A percentile compares a stretch with the other conserved stretches of the same genome.
Conservation (phyloP, 208 protist species). For the Borovskyia barvae region DNA sequence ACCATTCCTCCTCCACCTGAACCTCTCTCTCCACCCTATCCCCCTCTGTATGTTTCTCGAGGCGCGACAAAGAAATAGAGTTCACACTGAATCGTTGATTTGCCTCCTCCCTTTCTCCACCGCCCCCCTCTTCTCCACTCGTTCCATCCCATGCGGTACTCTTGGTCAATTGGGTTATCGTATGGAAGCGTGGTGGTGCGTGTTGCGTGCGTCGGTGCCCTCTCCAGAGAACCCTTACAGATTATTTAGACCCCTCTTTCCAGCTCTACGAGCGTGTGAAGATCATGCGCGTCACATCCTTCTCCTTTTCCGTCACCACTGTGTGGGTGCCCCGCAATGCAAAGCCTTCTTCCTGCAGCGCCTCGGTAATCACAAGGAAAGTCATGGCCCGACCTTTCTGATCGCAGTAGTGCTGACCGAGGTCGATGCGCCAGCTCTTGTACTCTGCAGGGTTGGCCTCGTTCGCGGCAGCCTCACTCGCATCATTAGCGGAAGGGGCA, state of each 20-base stretch:
- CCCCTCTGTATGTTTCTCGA: too few species aligned
- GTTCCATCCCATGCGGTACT: too few species aligned
- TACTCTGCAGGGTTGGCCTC: conserved; percentile 32
- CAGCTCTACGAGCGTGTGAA: conserved; percentile 52
- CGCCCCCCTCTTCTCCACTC: too few species aligned
- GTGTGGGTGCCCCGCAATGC: conserved; percentile 61
- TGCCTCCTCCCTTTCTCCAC: too few species aligned
- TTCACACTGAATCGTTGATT: too few species aligned
- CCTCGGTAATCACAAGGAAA: conserved; percentile 62
- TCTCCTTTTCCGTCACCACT: conserved; percentile 44
- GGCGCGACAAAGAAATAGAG: too few species aligned
- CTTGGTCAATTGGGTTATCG: too few species aligned
- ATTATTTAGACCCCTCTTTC: neutral
- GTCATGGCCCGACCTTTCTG: conserved; percentile 66
- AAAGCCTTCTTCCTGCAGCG: conserved; percentile 76
- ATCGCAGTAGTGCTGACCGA: conserved; percentile 83
- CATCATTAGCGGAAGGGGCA: neutral
- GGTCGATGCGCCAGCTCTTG: conserved; percentile 56
- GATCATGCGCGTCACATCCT: conserved; percentile 74
- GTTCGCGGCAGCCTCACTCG: neutral
- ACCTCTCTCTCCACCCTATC: too few species aligned
- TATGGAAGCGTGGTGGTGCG: neutral
- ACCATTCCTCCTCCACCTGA: too few species aligned
- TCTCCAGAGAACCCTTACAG: neutral
- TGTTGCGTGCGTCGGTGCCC: too few species aligned